phyloP scores from a whole-genome alignment of 768 basidiomycete species.

The Cyclocybe cylindracea region DNA sequence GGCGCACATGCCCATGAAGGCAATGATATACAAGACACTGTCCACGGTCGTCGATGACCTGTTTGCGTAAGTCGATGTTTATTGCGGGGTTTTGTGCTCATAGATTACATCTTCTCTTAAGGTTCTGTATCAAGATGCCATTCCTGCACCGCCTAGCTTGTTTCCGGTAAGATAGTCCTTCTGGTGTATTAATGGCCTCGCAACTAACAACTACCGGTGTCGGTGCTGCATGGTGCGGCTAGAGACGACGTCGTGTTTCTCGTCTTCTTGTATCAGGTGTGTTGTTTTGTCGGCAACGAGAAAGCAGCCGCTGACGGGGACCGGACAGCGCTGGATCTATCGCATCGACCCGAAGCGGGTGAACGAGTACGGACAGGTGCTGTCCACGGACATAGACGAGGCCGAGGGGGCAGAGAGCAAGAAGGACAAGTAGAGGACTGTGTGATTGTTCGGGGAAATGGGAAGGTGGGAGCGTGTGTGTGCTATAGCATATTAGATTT shows the following conservation, averaged over 20 bases:
- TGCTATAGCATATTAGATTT: conserved; percentile 9
- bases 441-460: conserved; percentile 24
- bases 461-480: conserved; percentile 14
- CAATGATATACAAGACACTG: conserved; percentile 94
- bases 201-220: conserved; percentile 19
- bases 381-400: conserved; percentile 49
- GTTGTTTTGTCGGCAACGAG: conserved; percentile 23
- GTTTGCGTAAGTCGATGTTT: conserved; percentile 64
- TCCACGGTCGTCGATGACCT: conserved; percentile 92
- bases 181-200: conserved; percentile 19
- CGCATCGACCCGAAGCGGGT: conserved; percentile 91
- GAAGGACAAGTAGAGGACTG: conserved; percentile 44
- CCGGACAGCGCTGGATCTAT: conserved; percentile 90
- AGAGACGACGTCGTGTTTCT: conserved; percentile 90
- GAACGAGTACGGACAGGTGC: conserved; percentile 95
- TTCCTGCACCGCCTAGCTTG: conserved; percentile 88
- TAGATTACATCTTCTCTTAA: conserved; percentile 29
- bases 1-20: conserved; percentile 98
- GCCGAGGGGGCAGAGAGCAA: conserved; percentile 48
- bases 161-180: conserved; percentile 52
- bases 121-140: conserved; percentile 97
- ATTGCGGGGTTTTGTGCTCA: not conserved
- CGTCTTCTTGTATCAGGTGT: conserved; percentile 88
- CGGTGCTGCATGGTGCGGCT: conserved; percentile 14
- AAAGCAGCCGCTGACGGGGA: conserved; percentile 17